Conservation (phyloP, 768 basidiomycete genomes). For the Cyclocybe cylindracea region DNA sequence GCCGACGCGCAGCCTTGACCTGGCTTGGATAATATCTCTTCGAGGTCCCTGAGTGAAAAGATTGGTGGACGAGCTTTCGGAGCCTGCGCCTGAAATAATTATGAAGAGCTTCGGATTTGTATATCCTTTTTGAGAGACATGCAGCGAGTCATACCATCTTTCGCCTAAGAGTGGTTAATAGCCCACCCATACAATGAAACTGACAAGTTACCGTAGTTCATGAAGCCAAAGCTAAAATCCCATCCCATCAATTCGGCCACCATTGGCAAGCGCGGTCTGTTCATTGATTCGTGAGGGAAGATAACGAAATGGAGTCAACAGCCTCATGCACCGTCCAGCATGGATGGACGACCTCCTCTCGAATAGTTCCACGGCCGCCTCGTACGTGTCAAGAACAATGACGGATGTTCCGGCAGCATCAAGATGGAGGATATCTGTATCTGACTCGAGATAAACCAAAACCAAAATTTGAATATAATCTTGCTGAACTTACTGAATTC, state of each 20-base stretch:
- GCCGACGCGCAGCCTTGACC: no score
- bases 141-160: neutral
- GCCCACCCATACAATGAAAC: neutral
- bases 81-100: neutral
- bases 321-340: constrained; percentile 28
- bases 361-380: constrained; percentile 40
- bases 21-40: no score
- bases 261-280: constrained; percentile 16
- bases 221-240: constrained; percentile 13
- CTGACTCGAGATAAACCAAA: constrained; percentile 8
- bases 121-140: no score
- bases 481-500: constrained; percentile 27
- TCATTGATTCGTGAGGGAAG: neutral
- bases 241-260: constrained; percentile 19
- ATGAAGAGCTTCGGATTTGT: neutral
- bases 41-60: no score
- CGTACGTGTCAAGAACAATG: constrained; percentile 34
- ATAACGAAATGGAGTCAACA: no score
- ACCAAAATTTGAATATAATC: neutral
- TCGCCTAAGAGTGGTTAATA: neutral
- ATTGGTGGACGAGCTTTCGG: neutral
- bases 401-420: constrained; percentile 24
- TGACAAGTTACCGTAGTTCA: constrained; percentile 4
- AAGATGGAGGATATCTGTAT: constrained; percentile 30
- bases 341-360: constrained; percentile 43